phyloP scores from a whole-genome alignment of 257 asterid genomes.

The Gentiana dahurica region DNA sequence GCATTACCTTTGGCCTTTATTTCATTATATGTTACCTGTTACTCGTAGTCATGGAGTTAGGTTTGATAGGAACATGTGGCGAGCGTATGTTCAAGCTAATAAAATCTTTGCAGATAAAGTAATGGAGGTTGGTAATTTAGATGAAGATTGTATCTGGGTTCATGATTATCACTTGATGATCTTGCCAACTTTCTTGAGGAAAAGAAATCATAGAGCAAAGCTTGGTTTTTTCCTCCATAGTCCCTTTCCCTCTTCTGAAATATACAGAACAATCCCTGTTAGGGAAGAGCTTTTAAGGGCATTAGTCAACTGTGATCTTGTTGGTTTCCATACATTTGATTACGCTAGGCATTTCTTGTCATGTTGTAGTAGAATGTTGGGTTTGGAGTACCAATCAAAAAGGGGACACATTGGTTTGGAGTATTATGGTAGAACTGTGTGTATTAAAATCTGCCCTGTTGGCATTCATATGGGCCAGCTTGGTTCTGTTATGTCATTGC shows the following conservation, averaged over 20 bases:
- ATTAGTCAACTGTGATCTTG: constrained; percentile 69
- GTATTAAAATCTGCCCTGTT: constrained; percentile 68
- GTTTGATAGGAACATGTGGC: constrained; percentile 63
- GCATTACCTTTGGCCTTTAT: constrained; percentile 75
- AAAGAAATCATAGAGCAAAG: constrained; percentile 43
- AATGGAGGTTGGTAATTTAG: constrained; percentile 69
- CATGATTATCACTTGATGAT: constrained; percentile 90
- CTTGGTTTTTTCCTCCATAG: constrained; percentile 76
- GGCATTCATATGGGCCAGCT: constrained; percentile 74
- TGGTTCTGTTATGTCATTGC: constrained; percentile 30
- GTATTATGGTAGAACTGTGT: constrained; percentile 75
- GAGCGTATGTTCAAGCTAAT: constrained; percentile 72
- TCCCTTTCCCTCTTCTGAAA: constrained; percentile 79
- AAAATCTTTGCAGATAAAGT: constrained; percentile 74
- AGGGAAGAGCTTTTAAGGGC: constrained; percentile 78
- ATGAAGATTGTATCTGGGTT: constrained; percentile 74
- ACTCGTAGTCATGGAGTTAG: constrained; percentile 57
- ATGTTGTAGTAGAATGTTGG: constrained; percentile 91
- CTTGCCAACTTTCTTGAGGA: constrained; percentile 76
- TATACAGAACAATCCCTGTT: constrained; percentile 71
- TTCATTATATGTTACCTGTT: constrained; percentile 76
- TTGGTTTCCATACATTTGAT: constrained; percentile 90
- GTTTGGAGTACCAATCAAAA: constrained; percentile 71
- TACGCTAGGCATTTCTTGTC: constrained; percentile 90
- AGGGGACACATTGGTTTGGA: constrained; percentile 84